Evolutionary conservation across 208 protist species (phyloP).

Genomic region (Vickermania ingenoplastis): DNA sequence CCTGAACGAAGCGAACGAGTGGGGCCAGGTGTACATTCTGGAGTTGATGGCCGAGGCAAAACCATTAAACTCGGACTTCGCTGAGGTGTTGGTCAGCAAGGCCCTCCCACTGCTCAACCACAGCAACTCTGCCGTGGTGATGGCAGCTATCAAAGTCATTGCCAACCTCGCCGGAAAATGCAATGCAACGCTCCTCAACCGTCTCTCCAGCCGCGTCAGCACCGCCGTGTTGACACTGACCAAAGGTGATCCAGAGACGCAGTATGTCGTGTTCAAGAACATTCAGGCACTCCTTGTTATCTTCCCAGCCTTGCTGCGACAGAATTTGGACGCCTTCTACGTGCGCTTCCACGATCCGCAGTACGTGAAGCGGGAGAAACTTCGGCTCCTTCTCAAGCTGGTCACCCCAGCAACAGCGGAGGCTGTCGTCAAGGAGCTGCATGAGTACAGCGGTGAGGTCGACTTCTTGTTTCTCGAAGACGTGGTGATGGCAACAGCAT

Average conservation of each 20-base stretch:
- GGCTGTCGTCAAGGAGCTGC: slow-evolving; percentile 93
- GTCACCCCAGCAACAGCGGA: slow-evolving; percentile 91
- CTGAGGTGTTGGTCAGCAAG: slow-evolving; percentile 88
- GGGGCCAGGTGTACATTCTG: slow-evolving; percentile 98
- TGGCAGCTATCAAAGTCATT: slow-evolving; percentile 95
- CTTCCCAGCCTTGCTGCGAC: slow-evolving; percentile 88
- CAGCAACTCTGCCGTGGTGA: slow-evolving; percentile 97
- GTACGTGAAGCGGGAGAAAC: slow-evolving; percentile 99
- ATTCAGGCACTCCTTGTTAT: slow-evolving; percentile 98
- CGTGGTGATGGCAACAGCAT: slow-evolving; percentile 94
- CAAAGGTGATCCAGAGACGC: slow-evolving; percentile 89
- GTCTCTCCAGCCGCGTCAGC: slow-evolving; percentile 88
- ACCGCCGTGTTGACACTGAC: slow-evolving; percentile 90
- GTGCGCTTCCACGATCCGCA: slow-evolving; percentile 99
- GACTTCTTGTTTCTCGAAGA: slow-evolving; percentile 98
- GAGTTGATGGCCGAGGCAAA: slow-evolving; percentile 89
- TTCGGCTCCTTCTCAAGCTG: slow-evolving; percentile 97
- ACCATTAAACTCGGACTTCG: slow-evolving; percentile 51
- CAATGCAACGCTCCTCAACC: slow-evolving; percentile 40
- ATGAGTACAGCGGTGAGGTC: slow-evolving; percentile 97
- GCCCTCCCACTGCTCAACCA: slow-evolving; percentile 95
- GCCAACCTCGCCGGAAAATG: slow-evolving; percentile 50
- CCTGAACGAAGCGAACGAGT: slow-evolving; percentile 96
- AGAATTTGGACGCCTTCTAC: slow-evolving; percentile 95
- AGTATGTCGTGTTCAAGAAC: slow-evolving; percentile 98